Evolutionary conservation across 1,284 basidiomycete species (phyloP).

Genomic region (Boletus nobilissimus): DNA sequence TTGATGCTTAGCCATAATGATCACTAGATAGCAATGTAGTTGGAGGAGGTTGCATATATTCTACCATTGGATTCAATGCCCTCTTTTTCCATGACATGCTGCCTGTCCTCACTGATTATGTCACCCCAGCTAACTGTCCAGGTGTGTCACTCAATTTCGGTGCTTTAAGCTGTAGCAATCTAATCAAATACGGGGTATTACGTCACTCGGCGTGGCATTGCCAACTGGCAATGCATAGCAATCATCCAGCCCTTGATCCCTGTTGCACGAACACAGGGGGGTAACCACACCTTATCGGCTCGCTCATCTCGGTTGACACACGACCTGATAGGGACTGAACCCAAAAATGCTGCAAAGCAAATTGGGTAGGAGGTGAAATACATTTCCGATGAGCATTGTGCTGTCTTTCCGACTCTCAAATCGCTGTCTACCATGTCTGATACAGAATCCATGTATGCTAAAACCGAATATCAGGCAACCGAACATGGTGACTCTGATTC

Average conservation of each 20-base stretch:
- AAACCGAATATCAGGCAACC: not conserved
- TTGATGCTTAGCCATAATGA: not conserved
- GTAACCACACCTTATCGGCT: no score
- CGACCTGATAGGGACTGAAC: no score
- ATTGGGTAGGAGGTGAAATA: no score
- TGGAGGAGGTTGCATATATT: not conserved
- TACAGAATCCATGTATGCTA: not conserved
- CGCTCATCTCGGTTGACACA: no score
- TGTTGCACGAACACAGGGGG: no score
- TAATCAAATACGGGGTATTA: not conserved
- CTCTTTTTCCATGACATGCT: not conserved
- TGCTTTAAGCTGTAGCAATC: no score
- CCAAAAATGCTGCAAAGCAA: no score
- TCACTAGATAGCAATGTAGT: not conserved
- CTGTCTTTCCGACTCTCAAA: not conserved
- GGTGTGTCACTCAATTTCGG: no score
- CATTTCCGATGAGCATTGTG: not conserved
- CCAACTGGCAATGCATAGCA: not conserved
- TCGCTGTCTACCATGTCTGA: not conserved
- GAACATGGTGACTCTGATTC: not conserved
- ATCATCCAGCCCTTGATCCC: not conserved
- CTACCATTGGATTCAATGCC: not conserved
- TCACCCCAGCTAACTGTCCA: no score
- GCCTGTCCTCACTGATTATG: not conserved
- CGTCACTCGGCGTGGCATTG: not conserved